These are phyloP conservation scores for Ilyonectria robusta DNA, from an alignment of 2,329 filamentous ascomycete species.

Conservation along the genomic window DNA sequence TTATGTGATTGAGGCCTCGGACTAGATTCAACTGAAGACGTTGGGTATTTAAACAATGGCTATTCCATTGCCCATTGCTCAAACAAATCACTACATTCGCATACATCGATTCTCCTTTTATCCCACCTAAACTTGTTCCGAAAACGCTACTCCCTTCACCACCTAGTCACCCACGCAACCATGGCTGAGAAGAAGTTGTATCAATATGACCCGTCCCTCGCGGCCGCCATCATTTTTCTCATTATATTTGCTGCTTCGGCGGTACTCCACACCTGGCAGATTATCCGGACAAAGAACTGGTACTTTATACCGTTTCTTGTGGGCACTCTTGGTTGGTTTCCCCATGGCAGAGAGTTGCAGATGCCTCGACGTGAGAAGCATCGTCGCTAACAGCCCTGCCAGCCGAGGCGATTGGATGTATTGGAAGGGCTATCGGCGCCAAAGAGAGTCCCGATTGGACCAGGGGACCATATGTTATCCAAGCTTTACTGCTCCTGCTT, in stretches of 20 bases:
- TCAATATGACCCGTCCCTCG: conserved; percentile 60
- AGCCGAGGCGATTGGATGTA: conserved; percentile 13
- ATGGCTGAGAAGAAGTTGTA: conserved; percentile 46
- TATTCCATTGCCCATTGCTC: no score
- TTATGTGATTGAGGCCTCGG: neutral
- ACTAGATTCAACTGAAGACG: neutral
- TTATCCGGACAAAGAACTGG: conserved; percentile 59
- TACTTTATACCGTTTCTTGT: conserved; percentile 65
- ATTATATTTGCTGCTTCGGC: conserved; percentile 54
- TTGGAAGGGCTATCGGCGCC: conserved; percentile 9
- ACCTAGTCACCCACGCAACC: neutral
- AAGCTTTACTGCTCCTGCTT: conserved; percentile 52
- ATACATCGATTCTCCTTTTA: neutral
- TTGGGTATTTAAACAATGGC: neutral
- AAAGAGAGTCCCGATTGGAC: conserved; percentile 44
- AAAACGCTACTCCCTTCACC: neutral
- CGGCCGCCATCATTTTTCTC: conserved; percentile 57
- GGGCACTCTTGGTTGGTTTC: conserved; percentile 61
- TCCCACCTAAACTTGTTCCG: no score
- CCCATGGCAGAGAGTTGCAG: neutral
- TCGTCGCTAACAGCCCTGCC: neutral
- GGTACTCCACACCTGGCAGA: conserved; percentile 54
- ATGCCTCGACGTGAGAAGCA: no score
- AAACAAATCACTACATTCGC: neutral
- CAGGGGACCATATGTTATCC: conserved; percentile 53